Base-by-base conservation (phyloP, 371 early-diverging fungal species). In the Rhizopus sp. region DNA sequence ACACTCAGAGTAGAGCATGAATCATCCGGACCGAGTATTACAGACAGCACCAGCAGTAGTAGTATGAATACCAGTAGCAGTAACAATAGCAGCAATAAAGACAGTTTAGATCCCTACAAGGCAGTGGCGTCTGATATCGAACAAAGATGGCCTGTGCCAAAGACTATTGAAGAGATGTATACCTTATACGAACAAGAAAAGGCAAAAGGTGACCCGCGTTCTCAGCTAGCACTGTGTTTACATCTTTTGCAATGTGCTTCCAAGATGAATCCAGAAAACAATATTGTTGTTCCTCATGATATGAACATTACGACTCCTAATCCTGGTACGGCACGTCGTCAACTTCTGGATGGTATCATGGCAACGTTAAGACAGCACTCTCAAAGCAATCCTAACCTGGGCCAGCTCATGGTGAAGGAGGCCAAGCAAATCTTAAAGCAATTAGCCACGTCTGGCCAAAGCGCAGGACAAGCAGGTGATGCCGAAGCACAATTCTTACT, bases 401-500 rank as follows among this genome's bases (percentile, higher is more conserved):
- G 89, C 37, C 80, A 90, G 31, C 75, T 75, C 5, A 74, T 87
- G 61, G 63, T 77, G 7, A 55, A 67, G 34, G 93, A 93, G 60
- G 89, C 86, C 3, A 72, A 87, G 8, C 88, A 88, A 42, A 70
- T 85, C 57, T 66, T 93, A 16, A 90, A 92, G 59, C 81, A 86
- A 9, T 71, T 92, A 3, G 83, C 89, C 0, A 77, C 79, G 1
- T 73, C 77, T 9, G 83, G 88, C 10, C 70, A 79, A 53, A 83
- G 81, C 7, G 65, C 84, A 15, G 85, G 89, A 7, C 77, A 80
- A 55, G 68, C 80, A 5, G 83, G 81, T 5, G 82, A 84, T 53
- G 82, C 96, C 4, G 96, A 97, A 48, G 93, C 97, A 4, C 91
- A 91, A 64, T 95, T 90, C 73, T 84, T 92, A 66, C 73, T 98